Evolutionary conservation across 805 yeast genomes (phyloP).

Genomic region (Candida schatavii): DNA sequence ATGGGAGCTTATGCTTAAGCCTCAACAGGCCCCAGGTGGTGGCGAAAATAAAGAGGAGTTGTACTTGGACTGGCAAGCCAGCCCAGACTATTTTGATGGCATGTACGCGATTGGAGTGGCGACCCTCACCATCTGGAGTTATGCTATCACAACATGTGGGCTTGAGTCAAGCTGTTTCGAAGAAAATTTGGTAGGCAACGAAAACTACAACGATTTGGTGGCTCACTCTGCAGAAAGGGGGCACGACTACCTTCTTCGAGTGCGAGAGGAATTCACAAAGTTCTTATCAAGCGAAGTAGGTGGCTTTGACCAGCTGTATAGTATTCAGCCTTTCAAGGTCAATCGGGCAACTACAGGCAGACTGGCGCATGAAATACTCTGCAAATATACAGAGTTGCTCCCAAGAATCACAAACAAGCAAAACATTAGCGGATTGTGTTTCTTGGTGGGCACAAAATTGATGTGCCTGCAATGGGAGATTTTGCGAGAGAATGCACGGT

Average conservation of each 20-base stretch:
- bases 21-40: conserved; percentile 10
- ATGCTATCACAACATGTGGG: conserved; percentile 32
- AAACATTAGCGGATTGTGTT: conserved; percentile 41
- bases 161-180: conserved; percentile 24
- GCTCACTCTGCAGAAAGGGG: conserved; percentile 36
- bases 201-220: conserved; percentile 22
- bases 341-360: not conserved
- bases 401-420: conserved; percentile 32
- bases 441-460: conserved; percentile 35
- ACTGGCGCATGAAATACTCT: conserved; percentile 24
- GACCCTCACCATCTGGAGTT: conserved; percentile 40
- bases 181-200: conserved; percentile 7
- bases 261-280: conserved; percentile 31
- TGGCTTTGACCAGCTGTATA: conserved; percentile 20
- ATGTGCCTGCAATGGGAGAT: conserved; percentile 42
- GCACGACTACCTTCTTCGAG: conserved; percentile 31
- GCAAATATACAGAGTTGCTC: conserved; percentile 32
- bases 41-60: conserved; percentile 7
- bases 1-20: conserved; percentile 37
- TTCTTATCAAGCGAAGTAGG: conserved; percentile 18
- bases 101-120: conserved; percentile 38
- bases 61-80: conserved; percentile 28
- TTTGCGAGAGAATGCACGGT: conserved; percentile 39
- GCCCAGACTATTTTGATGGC: conserved; percentile 34
- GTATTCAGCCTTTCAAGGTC: conserved; percentile 20